These are phyloP conservation scores for Ogataea methanolica DNA, from an alignment of 805 yeast genomes.

Conservation along the genomic window DNA sequence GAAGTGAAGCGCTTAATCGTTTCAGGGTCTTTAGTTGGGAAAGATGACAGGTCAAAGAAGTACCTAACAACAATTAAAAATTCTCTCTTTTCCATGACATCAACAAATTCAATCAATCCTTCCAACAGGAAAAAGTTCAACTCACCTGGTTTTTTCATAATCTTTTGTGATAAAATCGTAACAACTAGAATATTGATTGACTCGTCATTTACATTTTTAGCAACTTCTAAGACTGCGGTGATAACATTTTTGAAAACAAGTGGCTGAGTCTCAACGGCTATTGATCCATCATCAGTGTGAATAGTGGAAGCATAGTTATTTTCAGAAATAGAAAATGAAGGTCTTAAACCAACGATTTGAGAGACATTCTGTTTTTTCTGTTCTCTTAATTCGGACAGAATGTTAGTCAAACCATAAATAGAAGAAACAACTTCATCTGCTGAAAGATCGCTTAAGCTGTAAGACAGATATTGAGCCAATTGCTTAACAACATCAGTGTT, in stretches of 20 bases:
- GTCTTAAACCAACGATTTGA: slow-evolving; percentile 19
- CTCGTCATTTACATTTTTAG: slow-evolving; percentile 62
- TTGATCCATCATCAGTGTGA: slow-evolving; percentile 15
- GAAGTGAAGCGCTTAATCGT: slow-evolving; percentile 38
- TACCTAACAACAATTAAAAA: slow-evolving; percentile 58
- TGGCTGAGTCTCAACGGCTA: slow-evolving; percentile 22
- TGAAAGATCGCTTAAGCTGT: slow-evolving; percentile 61
- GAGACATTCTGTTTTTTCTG: slow-evolving; percentile 21
- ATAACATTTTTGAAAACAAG: slow-evolving; percentile 60
- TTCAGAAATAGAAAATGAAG: slow-evolving; percentile 9
- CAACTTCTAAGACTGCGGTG: slow-evolving; percentile 60
- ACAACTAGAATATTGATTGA: slow-evolving; percentile 73
- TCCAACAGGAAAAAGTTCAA: slow-evolving; percentile 52
- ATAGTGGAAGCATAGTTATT: slow-evolving; percentile 9
- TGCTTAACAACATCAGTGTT: slow-evolving; percentile 41
- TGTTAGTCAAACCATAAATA: slow-evolving; percentile 76
- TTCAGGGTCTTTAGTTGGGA: slow-evolving; percentile 38
- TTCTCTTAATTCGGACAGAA: slow-evolving; percentile 49
- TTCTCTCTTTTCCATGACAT: slow-evolving; percentile 59
- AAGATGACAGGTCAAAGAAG: slow-evolving; percentile 45
- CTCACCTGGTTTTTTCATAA: slow-evolving; percentile 42
- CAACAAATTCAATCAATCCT: slow-evolving; percentile 62
- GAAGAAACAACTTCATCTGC: slow-evolving; percentile 83
- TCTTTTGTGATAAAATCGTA: slow-evolving; percentile 78
- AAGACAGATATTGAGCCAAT: slow-evolving; percentile 56